Base-by-base conservation (phyloP, 2,329 filamentous ascomycete genomes). In the Ceratocystiopsis minuta region DNA sequence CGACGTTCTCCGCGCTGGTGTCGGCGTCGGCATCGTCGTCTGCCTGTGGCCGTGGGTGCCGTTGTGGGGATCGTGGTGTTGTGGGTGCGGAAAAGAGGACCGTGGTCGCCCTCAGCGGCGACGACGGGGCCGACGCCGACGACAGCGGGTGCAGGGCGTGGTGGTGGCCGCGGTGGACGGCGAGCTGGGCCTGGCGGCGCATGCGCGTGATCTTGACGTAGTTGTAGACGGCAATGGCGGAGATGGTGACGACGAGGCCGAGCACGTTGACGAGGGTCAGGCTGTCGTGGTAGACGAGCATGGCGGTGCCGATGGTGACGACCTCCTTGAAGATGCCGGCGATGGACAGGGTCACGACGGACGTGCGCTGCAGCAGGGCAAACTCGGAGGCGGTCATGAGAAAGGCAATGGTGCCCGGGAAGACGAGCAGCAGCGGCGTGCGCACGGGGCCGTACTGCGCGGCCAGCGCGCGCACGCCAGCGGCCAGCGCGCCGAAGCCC, bases 321-420 rank as follows among this genome's bases (percentile, higher is more conserved):
- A 96, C 90, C 63, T 98, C 90, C 59, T 98, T 98, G 68, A 98
- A 96, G 47, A 98, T 96, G 46, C 90, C 90, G 48, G 87, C 93
- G 51, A 98, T 95, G 40, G 82, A 92, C 37, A 98, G 70, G 0
- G 90, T 96, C 40, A 98, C 90, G 41, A 98, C 90, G 1, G 83
- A 92, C 1, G 88, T 96, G 38, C 90, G 83, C 64, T 95, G 81
- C 50, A 98, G 72, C 47, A 98, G 72, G 41, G 90, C 88, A 57
- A 96, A 98, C 60, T 98, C 90, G 42, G 84, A 87, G 0, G 86
- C 77, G 16, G 92, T 96, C 90, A 98, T 98, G 48, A 86, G 72
- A 57, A 98, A 98, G 2, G 90, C 90, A 41, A 98, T 79, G 34
- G 75, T 69, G 16, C 90, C 90, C 0, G 90, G 90, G 60, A 95